Conservation (phyloP, 169 alveolate genomes). For the Fabrea salina region DNA sequence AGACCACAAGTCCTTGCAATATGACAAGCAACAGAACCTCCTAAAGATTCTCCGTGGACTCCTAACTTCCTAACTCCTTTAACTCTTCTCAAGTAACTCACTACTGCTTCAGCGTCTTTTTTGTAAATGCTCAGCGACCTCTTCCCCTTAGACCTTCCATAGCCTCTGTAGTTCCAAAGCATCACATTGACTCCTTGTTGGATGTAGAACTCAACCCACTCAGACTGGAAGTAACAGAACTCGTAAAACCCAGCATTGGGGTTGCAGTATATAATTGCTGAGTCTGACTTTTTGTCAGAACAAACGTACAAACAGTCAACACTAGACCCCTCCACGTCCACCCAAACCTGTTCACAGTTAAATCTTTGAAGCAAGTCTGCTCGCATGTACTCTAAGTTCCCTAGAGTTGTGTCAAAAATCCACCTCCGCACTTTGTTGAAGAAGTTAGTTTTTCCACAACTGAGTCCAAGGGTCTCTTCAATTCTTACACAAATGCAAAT, state of each 20-base stretch:
- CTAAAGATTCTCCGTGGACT: conserved; percentile 85
- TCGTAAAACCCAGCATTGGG: conserved; percentile 85
- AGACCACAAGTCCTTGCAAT: conserved; percentile 44
- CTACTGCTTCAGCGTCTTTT: conserved; percentile 69
- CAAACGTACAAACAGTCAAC: not conserved
- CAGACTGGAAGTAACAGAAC: conserved; percentile 42
- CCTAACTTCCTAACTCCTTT: conserved; percentile 53
- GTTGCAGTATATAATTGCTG: conserved; percentile 68
- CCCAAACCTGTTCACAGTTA: not conserved
- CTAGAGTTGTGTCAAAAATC: not conserved
- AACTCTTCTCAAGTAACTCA: conserved; percentile 49
- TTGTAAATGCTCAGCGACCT: conserved; percentile 65
- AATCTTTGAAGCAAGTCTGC: not conserved
- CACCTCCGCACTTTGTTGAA: not conserved
- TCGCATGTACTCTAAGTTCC: conserved; percentile 8
- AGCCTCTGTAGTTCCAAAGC: conserved; percentile 87
- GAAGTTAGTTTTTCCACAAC: not conserved
- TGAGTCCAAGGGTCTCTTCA: not conserved
- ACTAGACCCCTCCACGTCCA: not conserved
- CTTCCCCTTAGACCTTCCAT: conserved; percentile 68
- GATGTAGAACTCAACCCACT: conserved; percentile 71
- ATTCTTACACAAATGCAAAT: not conserved
- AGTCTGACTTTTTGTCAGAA: not conserved
- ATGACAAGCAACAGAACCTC: conserved; percentile 85
- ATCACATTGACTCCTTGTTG: conserved; percentile 69